phyloP scores from a whole-genome alignment of 2,329 filamentous ascomycete genomes.

The Fusarium cicatricum region DNA sequence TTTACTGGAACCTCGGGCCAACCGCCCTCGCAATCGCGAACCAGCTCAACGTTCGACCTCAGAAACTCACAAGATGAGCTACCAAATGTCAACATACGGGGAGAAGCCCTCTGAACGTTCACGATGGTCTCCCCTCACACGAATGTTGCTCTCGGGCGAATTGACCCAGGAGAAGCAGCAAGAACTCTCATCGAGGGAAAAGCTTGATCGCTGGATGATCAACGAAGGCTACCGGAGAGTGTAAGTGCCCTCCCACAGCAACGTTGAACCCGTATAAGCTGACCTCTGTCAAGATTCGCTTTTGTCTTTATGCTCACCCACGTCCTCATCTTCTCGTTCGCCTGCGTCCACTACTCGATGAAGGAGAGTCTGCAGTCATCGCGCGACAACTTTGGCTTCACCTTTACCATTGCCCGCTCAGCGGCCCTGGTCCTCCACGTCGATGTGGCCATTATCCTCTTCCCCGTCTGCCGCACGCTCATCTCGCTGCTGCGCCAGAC shows the following conservation, averaged over 20 bases:
- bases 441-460: slow-evolving; percentile 80
- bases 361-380: slow-evolving; percentile 77
- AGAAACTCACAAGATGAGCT: slow-evolving; percentile 36
- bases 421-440: slow-evolving; percentile 82
- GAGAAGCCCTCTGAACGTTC: slow-evolving; percentile 70
- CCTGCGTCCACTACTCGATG: slow-evolving; percentile 79
- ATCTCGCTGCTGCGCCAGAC: slow-evolving; percentile 84
- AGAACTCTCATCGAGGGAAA: slow-evolving; percentile 73
- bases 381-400: slow-evolving; percentile 75
- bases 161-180: slow-evolving; percentile 79
- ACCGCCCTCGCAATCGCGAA: slow-evolving; percentile 1
- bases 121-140: slow-evolving; percentile 83
- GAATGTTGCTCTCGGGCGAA: slow-evolving; percentile 84
- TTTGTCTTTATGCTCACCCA: slow-evolving; percentile 78
- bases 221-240: slow-evolving; percentile 86
- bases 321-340: slow-evolving; percentile 80
- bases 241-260: slow-evolving; percentile 56
- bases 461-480: slow-evolving; percentile 84
- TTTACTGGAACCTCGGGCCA: not conserved
- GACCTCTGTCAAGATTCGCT: slow-evolving; percentile 63
- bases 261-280: not conserved
- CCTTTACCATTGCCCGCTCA: slow-evolving; percentile 78
- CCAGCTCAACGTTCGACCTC: slow-evolving; percentile 2
- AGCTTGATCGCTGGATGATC: slow-evolving; percentile 87
- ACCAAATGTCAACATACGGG: slow-evolving; percentile 39